Percentiles rank a stretch among this genome's conserved stretches.
Evolutionary conservation across 345 rosid species (phyloP).

Genomic region (Brassica juncea): DNA sequence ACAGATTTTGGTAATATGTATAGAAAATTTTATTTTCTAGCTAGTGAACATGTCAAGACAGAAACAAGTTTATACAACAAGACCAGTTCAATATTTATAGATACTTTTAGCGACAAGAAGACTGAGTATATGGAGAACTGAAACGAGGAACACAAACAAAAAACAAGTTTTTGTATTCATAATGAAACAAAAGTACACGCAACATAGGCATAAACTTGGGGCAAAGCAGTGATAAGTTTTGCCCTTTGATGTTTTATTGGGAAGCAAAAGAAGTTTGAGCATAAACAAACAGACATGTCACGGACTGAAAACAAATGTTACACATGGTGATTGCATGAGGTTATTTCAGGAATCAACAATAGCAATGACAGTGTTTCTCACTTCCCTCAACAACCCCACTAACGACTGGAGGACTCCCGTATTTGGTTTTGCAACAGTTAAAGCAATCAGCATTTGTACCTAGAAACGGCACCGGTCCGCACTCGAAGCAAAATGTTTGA

Average conservation of each 20-base stretch:
- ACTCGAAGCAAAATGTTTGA: not conserved
- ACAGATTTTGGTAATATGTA: not conserved
- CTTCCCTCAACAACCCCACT: not conserved
- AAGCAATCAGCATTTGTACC: not conserved
- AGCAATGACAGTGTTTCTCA: slow-evolving; percentile 15
- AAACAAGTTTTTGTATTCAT: not conserved
- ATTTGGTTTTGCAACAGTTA: not conserved
- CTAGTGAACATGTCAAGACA: no score
- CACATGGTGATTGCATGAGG: not conserved
- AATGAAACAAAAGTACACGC: not conserved
- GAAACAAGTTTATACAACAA: no score
- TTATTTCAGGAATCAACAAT: not conserved
- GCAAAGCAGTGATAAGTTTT: not conserved
- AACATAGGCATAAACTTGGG: not conserved
- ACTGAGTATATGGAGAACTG: no score
- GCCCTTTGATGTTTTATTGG: not conserved
- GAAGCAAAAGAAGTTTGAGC: not conserved
- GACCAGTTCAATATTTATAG: no score
- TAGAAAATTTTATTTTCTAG: no score
- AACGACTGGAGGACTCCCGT: not conserved
- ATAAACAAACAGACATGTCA: not conserved
- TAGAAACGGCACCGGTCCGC: not conserved
- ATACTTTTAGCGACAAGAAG: no score
- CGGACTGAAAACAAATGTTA: not conserved
- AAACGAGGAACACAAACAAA: no score